Percentiles rank a stretch among this genome's conserved stretches.
phyloP scores from a whole-genome alignment of 2,329 filamentous ascomycete genomes.

The Grosmannia penicillata region DNA sequence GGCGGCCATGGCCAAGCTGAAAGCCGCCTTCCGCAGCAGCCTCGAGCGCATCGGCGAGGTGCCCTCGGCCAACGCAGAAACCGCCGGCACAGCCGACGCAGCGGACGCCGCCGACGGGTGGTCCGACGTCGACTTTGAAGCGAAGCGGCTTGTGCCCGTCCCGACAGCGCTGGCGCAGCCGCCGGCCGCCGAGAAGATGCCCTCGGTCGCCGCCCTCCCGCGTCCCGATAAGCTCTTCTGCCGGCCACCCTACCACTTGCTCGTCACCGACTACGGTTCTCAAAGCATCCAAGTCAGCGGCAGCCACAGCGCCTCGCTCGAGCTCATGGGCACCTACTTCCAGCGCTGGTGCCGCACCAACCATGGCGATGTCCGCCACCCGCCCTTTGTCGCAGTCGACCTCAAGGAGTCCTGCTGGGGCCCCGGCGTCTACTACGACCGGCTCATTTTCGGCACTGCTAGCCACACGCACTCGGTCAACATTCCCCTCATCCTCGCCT shows the following conservation, averaged over 20 bases:
- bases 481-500: constrained; percentile 26
- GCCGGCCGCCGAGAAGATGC: constrained; percentile 19
- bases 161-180: neutral
- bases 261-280: constrained; percentile 18
- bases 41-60: constrained; percentile 19
- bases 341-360: constrained; percentile 31
- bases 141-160: constrained; percentile 21
- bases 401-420: constrained; percentile 30
- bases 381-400: constrained; percentile 24
- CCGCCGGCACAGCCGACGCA: neutral
- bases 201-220: constrained; percentile 24
- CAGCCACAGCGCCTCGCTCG: constrained; percentile 30
- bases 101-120: constrained; percentile 22
- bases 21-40: constrained; percentile 19
- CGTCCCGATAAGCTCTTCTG: constrained; percentile 32
- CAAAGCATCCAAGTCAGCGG: constrained; percentile 25
- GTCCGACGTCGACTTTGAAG: constrained; percentile 25
- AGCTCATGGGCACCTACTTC: constrained; percentile 29
- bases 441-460: constrained; percentile 24
- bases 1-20: too few species aligned
- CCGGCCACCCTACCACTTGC: constrained; percentile 32
- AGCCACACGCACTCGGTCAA: constrained; percentile 21
- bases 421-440: constrained; percentile 27
- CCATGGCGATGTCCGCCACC: constrained; percentile 20
- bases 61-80: neutral